Base-by-base conservation (phyloP, 2,329 filamentous ascomycete species). In the Alternaria burnsii region DNA sequence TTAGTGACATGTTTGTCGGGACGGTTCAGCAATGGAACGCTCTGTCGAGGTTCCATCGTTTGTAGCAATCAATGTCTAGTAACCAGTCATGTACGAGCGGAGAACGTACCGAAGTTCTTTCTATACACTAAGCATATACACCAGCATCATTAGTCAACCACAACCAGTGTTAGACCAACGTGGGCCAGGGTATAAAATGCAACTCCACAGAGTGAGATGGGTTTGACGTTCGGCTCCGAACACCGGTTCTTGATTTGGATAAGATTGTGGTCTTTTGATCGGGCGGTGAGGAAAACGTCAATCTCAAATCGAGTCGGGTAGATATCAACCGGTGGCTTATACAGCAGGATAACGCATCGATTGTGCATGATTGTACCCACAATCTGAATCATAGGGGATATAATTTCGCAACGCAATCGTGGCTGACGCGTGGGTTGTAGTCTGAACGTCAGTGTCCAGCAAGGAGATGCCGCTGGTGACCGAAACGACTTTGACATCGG, bases 271-370 rank as follows among this genome's bases (percentile, higher is more conserved):
- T 36, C 32, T 36, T 14, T 32, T 14, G 12, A 16, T 36, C 32
- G 32, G 14, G 32, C 32, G 32, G 32, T 36, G 32, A 36, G 32
- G 30, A 36, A 36, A 16, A 1, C 14, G 32, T 16, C 12, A 1
- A 36, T 14, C 32, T 36, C 32, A 36, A 36, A 36, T 36, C 12
- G 11, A 14, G 32, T 36, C 32, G 32, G 32, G 32, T 24, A 52
- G 18, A 44, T 32, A 51, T 46, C 57, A 59, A 40, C 58, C 52
- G 32, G 44, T 56, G 58, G 52, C 46, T 56, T 46, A 51, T 46
- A 44, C 32, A 38, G 32, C 43, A 42, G 14, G 22, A 46, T 42
- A 54, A 12, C 30, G 18, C 32, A 24, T 38, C 32, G 32, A 52
- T 59, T 46, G 40, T 46, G 58, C 58, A 56, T 56, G 52, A 51